phyloP scores from a whole-genome alignment of 768 basidiomycete genomes.

The Kwoniella sp. region DNA sequence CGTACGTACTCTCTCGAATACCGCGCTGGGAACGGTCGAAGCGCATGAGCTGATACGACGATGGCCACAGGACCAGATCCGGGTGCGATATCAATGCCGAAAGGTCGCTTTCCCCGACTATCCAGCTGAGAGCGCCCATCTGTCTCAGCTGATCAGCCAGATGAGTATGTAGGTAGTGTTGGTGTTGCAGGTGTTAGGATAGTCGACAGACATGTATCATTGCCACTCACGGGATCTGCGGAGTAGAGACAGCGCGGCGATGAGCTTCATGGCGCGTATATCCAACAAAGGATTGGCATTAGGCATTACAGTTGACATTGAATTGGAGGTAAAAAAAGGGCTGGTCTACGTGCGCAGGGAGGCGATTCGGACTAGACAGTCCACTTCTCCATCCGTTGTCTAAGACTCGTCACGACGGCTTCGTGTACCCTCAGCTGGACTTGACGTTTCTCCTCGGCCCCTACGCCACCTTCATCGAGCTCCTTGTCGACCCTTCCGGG shows the following conservation, averaged over 20 bases:
- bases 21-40: not conserved
- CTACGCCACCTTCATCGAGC: conserved; percentile 55
- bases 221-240: too few relatives aligned
- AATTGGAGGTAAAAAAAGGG: not conserved
- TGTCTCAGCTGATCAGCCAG: conserved; percentile 59
- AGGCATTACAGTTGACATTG: too few relatives aligned
- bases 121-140: conserved; percentile 59
- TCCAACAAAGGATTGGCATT: too few relatives aligned
- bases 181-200: too few relatives aligned
- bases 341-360: too few relatives aligned
- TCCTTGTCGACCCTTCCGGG: conserved; percentile 53
- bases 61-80: conserved; percentile 63
- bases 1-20: conserved; percentile 52
- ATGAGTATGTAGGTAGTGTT: conserved; percentile 17
- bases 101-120: conserved; percentile 66
- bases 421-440: conserved; percentile 52
- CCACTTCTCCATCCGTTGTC: conserved; percentile 30
- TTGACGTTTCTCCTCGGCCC: conserved; percentile 23
- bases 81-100: conserved; percentile 77
- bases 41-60: not conserved
- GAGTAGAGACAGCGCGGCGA: too few relatives aligned
- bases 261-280: too few relatives aligned
- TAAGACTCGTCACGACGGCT: conserved; percentile 42
- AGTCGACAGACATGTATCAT: too few relatives aligned
- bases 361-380: conserved; percentile 8